phyloP scores from a whole-genome alignment of 306 rosid genomes.

The Gillenia trifoliata region DNA sequence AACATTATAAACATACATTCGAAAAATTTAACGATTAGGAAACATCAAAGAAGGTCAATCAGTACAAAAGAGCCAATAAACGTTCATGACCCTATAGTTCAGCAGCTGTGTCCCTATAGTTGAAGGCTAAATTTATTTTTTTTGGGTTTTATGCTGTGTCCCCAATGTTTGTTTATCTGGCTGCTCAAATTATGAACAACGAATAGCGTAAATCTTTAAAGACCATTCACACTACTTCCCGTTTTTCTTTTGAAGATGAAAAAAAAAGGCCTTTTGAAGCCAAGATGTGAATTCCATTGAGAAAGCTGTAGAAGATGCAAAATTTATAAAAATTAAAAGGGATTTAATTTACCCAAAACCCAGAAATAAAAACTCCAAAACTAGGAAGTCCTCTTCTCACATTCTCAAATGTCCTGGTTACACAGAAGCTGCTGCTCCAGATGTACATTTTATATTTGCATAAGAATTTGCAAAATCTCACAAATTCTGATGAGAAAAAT shows the following conservation, averaged over 20 bases:
- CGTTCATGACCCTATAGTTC: not conserved
- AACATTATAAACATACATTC: not conserved
- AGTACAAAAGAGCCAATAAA: not conserved
- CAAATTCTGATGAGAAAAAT: slow-evolving; percentile 1
- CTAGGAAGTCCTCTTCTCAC: not conserved
- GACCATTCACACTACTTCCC: not conserved
- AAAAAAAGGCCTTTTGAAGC: not conserved
- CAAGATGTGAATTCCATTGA: not conserved
- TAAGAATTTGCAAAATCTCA: slow-evolving; percentile 4
- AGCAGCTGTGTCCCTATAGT: not conserved
- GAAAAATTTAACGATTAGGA: not conserved
- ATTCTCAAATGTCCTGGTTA: not conserved
- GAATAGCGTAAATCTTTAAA: not conserved
- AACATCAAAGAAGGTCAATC: not conserved
- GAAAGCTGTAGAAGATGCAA: not conserved
- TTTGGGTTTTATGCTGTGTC: not conserved
- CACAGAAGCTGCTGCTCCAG: not conserved
- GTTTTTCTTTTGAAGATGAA: not conserved
- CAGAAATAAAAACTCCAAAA: not conserved
- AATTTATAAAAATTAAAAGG: not conserved
- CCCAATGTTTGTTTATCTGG: not conserved
- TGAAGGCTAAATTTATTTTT: not conserved
- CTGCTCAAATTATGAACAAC: not conserved
- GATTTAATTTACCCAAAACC: not conserved
- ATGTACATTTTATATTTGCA: not conserved